Evolutionary conservation across 2,329 filamentous ascomycete genomes (phyloP), one percentile per base, ranked within the genome.

Genomic region (Clarireedia paspali): DNA sequence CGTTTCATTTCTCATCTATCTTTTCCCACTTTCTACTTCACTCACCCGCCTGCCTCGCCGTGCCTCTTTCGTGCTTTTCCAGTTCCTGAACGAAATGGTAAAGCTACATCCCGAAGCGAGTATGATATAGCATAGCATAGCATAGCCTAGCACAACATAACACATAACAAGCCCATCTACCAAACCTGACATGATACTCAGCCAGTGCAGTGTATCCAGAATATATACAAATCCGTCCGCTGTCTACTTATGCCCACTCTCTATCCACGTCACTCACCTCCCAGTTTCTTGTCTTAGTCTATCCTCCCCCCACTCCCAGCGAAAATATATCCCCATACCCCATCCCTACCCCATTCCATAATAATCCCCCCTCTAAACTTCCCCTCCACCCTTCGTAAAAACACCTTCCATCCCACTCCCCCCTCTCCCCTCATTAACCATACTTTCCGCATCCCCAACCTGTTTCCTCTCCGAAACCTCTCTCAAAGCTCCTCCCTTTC

Each of bases 401-500:
- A 70, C 63, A 6, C 68, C 67, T 50, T 67, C 57, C 39, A 62
- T 62, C 6, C 67, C 66, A 49, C 60, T 61, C 17, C 63, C 59
- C 17, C 62, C 61, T 40, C 50, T 55, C 2, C 67, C 68, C 51
- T 68, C 74, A 66, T 88, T 84, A 65, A 92, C 78, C 76, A 91
- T 79, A 68, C 83, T 84, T 73, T 89, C 89, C 55, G 85, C 85
- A 74, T 96, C 91, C 61, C 91, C 91, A 55, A 96, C 91, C 74
- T 96, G 91, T 72, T 88, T 87, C 62, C 91, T 80, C 74, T 92
- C 89, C 57, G 88, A 89, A 58, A 96, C 79, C 73, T 96, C 91
- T 60, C 63, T 74, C 63, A 77, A 80, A 9, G 27, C 40, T 17
- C 24, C 50, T 34, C 53, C 45, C 15, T 81, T 84, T 63, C 89